Percentiles rank a stretch among this genome's conserved stretches.
phyloP scores from a whole-genome alignment of 352 stramenopile genomes.

The Globisporangium spinosum region DNA sequence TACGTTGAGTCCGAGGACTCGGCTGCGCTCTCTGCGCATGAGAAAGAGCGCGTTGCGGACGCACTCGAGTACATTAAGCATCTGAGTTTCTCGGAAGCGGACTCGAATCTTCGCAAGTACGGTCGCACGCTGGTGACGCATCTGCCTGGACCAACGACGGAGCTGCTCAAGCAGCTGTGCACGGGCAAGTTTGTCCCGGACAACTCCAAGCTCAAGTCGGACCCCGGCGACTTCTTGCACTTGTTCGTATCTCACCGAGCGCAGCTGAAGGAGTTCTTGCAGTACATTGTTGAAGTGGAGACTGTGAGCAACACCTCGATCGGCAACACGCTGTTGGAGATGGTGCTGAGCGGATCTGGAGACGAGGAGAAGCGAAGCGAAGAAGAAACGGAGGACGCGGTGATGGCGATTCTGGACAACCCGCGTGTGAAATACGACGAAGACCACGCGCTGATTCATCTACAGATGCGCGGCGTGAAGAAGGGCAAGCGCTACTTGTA shows the following conservation, averaged over 20 bases:
- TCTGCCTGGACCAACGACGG: constrained; percentile 84
- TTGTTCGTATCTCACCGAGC: constrained; percentile 90
- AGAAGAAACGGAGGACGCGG: constrained; percentile 76
- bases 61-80: constrained; percentile 90
- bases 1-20: constrained; percentile 82
- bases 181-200: constrained; percentile 74
- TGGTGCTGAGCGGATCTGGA: constrained; percentile 78
- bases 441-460: constrained; percentile 91
- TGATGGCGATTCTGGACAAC: constrained; percentile 89
- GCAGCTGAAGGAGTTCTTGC: constrained; percentile 85
- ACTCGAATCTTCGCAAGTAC: constrained; percentile 86
- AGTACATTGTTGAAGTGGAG: constrained; percentile 89
- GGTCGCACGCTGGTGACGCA: constrained; percentile 87
- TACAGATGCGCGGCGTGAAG: constrained; percentile 91
- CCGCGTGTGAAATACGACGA: constrained; percentile 89
- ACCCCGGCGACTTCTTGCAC: constrained; percentile 88
- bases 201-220: constrained; percentile 62
- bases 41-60: constrained; percentile 84
- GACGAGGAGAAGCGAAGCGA: constrained; percentile 29
- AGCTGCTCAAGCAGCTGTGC: constrained; percentile 88
- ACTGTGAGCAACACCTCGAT: constrained; percentile 87
- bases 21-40: constrained; percentile 54
- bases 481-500: constrained; percentile 92
- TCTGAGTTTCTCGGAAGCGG: constrained; percentile 79
- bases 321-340: constrained; percentile 87